Evolutionary conservation across 83 land plant species (phyloP).

Genomic region (Isoetes engelmannii): DNA sequence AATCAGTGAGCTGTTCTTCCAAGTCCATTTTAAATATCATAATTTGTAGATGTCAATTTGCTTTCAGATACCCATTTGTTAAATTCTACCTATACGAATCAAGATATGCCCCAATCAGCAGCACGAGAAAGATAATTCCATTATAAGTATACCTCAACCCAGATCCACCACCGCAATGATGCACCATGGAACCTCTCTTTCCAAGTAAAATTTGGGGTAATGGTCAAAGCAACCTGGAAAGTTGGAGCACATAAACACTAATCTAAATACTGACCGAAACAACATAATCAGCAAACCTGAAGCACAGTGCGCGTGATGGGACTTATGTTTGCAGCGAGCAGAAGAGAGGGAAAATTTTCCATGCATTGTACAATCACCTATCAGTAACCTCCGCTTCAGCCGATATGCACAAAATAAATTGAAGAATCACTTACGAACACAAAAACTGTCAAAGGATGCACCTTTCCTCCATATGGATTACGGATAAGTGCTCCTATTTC

Average conservation of each 20-base stretch:
- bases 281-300: slow-evolving; percentile 41
- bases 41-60: no score
- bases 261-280: not conserved
- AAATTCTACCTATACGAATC: no score
- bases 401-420: not conserved
- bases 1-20: no score
- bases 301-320: slow-evolving; percentile 96
- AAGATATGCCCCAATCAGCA: no score
- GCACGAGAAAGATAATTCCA: no score
- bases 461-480: slow-evolving; percentile 86
- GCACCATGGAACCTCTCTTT: slow-evolving; percentile 94
- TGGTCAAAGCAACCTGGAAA: slow-evolving; percentile 62
- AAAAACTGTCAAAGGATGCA: slow-evolving; percentile 13
- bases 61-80: no score
- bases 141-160: slow-evolving; percentile 66
- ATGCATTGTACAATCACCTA: slow-evolving; percentile 79
- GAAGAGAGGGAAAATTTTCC: slow-evolving; percentile 69
- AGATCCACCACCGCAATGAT: slow-evolving; percentile 87
- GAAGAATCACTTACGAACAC: not conserved
- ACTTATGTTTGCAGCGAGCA: slow-evolving; percentile 81
- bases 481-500: slow-evolving; percentile 88
- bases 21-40: no score
- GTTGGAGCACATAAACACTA: not conserved
- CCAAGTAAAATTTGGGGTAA: slow-evolving; percentile 85
- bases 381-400: slow-evolving; percentile 9